Base-by-base conservation (phyloP, 176 grass and related monocot species). In the Canna indica region DNA sequence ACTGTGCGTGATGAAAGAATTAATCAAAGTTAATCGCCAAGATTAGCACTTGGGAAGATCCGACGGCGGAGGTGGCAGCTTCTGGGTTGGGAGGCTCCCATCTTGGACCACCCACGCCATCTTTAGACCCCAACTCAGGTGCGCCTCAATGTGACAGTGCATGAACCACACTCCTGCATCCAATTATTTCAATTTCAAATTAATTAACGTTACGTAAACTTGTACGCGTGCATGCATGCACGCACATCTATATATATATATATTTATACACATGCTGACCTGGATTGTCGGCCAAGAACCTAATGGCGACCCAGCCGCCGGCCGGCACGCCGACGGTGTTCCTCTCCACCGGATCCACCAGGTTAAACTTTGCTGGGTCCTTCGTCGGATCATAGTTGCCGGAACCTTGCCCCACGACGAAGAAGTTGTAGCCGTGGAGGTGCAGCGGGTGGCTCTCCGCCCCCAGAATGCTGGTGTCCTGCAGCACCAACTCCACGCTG, bases 81-180 rank as follows among this genome's bases (percentile, higher is more conserved):
- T 95, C 65, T 90, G 87, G 59, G 60, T 83, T 4, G 84, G 91
- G 14, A 87, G 80, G 61, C 66, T 81, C 42, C 91, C 91, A 71
- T 95, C 82, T 56, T 83, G 77, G 28, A 95, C 91, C 38, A 95
- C 79, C 91, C 91, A 95, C 71, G 85, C 91, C 91, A 90, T 95
- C 30, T 60, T 83, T 24, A 95, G 69, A 12, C 82, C 91, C 91
- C 91, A 95, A 36, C 87, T 95, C 39, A 83, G 62, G 71, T 95
- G 91, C 33, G 83, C 91, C 76, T 95, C 87, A 1, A 90, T 50
- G 82, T 95, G 91, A 79, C 91, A 95, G 73, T 95, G 91, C 91
- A 95, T 95, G 77, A 95, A 74, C 87, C 87, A 95, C 3, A 87
- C 84, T 25, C 86, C 90, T 89, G 73, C 17, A 31, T 14, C 64